Base-by-base conservation (phyloP, 345 rosid genomes). In the Lepidium aucheri region DNA sequence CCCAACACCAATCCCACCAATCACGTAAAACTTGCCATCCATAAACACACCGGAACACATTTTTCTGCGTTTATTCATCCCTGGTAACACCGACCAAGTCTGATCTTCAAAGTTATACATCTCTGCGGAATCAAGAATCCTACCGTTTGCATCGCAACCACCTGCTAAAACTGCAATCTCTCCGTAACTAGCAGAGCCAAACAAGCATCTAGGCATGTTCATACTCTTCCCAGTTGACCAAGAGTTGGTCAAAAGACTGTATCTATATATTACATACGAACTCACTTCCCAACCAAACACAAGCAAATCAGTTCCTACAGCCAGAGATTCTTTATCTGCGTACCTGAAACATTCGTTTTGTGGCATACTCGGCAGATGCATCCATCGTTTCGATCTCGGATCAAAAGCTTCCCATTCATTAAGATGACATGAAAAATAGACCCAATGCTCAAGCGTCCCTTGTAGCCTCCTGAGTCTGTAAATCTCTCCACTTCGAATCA, bases 341-440 rank as follows among this genome's bases (percentile, higher is more conserved):
- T 50, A 69, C 80, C 44, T 68, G 69, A 84, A 84, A 63, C 82
- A 83, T 14, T 83, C 79, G 46, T 78, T 77, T 41, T 86, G 54
- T 9, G 57, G 63, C 87, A 93, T 81, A 44, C 52, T 76, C 7
- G 96, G 98, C 70, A 93, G 64, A 69, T 63, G 76, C 85, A 85
- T 83, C 94, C 96, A 90, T 28, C 82, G 75, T 22, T 64, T 3
- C 33, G 65, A 69, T 51, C 74, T 47, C 3, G 98, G 96, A 76
- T 90, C 97, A 69, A 82, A 87, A 36, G 86, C 86, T 69, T 84
- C 94, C 98, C 98, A 93, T 60, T 85, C 82, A 10, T 77, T 60
- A 50, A 82, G 80, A 54, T 77, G 72, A 65, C 95, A 85, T 0
- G 96, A 86, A 77, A 90, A 85, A 68, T 87, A 93, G 6, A 88